phyloP scores from a whole-genome alignment of 768 basidiomycete species.

The Leccinum rimulosum region DNA sequence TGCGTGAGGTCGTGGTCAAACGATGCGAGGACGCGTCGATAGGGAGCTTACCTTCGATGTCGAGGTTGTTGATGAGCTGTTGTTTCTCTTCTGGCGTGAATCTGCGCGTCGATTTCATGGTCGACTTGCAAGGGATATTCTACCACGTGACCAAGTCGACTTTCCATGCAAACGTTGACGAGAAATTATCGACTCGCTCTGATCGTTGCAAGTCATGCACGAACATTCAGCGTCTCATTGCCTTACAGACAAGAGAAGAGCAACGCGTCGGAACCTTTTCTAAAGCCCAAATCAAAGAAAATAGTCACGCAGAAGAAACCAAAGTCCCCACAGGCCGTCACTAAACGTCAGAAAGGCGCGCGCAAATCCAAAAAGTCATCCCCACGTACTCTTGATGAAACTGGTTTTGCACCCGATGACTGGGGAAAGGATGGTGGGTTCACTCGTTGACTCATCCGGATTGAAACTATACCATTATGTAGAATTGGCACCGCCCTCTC shows the following conservation, averaged over 20 bases:
- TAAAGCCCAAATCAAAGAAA: constrained; percentile 1
- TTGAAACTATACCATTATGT: neutral
- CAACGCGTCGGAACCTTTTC: neutral
- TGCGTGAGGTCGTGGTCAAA: constrained; percentile 25
- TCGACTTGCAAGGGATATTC: neutral
- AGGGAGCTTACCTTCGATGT: constrained; percentile 62
- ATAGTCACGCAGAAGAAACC: constrained; percentile 2
- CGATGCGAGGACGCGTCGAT: too few relatives aligned
- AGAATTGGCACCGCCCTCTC: constrained; percentile 18
- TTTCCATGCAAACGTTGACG: constrained; percentile 7
- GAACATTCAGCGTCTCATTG: constrained; percentile 10
- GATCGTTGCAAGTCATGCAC: constrained; percentile 12
- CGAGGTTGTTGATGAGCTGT: constrained; percentile 72
- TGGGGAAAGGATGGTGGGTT: constrained; percentile 29
- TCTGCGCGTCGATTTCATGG: constrained; percentile 33
- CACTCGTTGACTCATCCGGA: neutral
- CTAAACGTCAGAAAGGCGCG: neutral
- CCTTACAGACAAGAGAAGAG: neutral
- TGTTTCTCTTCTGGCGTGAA: constrained; percentile 69
- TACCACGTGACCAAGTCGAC: neutral
- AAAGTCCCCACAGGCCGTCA: neutral
- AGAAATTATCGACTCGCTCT: constrained; percentile 12
- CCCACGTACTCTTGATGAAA: neutral
- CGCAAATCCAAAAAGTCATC: constrained; percentile 4
- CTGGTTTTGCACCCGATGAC: constrained; percentile 12